These are phyloP conservation scores for Pseudopithomyces chartarum DNA, from an alignment of 2,329 filamentous ascomycete genomes.

Conservation along the genomic window DNA sequence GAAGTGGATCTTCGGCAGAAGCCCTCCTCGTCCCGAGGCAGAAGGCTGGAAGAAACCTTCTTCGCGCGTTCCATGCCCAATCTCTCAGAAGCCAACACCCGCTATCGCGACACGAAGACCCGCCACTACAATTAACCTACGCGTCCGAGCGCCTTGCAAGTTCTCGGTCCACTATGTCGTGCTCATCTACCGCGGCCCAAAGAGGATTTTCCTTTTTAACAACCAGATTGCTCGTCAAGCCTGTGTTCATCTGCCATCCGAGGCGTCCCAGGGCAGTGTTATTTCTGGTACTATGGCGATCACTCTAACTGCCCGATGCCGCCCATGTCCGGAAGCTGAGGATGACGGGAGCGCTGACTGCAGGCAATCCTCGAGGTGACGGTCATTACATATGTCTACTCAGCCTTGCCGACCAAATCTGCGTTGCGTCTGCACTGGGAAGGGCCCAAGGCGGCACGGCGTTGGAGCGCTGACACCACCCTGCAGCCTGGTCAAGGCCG, in stretches of 20 bases:
- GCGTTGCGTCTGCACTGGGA: slow-evolving; percentile 1
- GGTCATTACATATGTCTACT: slow-evolving; percentile 30
- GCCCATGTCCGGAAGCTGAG: slow-evolving; percentile 1
- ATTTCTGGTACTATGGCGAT: slow-evolving; percentile 5
- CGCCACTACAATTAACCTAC: background rate
- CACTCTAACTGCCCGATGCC: slow-evolving; percentile 13
- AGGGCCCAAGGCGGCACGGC: background rate
- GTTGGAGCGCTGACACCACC: slow-evolving; percentile 6
- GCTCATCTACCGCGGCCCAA: background rate
- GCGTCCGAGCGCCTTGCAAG: slow-evolving; percentile 13
- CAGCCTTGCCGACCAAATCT: slow-evolving; percentile 33
- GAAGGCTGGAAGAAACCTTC: slow-evolving; percentile 6
- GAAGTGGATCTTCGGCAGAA: slow-evolving; percentile 1
- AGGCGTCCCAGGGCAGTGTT: background rate
- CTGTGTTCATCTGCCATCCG: slow-evolving; percentile 2
- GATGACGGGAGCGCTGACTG: slow-evolving; percentile 37
- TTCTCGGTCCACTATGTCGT: slow-evolving; percentile 11
- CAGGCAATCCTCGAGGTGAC: slow-evolving; percentile 19
- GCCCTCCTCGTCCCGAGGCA: slow-evolving; percentile 1
- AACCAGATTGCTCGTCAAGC: slow-evolving; percentile 6
- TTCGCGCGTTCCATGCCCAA: slow-evolving; percentile 6
- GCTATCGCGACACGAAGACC: slow-evolving; percentile 5
- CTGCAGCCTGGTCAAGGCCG: background rate
- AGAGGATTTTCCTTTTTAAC: too few species aligned
- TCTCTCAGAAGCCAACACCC: background rate